phyloP scores from a whole-genome alignment of 108 stramenopile genomes.

The Cyclotella kingstonii region DNA sequence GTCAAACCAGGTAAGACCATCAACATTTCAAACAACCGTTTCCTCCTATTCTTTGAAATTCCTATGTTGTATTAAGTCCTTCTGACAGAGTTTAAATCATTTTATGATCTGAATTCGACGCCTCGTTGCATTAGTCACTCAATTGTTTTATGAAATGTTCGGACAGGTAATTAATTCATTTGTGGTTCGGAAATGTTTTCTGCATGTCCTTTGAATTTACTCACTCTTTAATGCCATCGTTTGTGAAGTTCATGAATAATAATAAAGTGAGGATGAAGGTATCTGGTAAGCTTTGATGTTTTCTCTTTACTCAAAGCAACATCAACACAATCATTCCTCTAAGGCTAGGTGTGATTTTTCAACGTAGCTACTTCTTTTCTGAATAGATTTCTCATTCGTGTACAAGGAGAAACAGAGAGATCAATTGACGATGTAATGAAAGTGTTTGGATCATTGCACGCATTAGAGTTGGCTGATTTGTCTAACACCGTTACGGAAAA shows the following conservation, averaged over 20 bases:
- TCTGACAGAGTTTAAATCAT: background rate
- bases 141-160: conserved; percentile 42
- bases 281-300: conserved; percentile 1
- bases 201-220: background rate
- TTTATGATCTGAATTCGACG: background rate
- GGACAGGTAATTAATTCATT: conserved; percentile 19
- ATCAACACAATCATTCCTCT: background rate
- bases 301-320: background rate
- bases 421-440: conserved; percentile 51
- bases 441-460: conserved; percentile 49
- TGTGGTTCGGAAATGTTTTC: background rate
- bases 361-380: conserved; percentile 47
- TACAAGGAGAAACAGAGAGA: conserved; percentile 51
- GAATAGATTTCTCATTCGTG: conserved; percentile 48
- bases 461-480: conserved; percentile 59
- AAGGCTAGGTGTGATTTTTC: too few relatives aligned
- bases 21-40: background rate
- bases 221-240: too few relatives aligned
- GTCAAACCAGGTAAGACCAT: conserved; percentile 58
- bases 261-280: conserved; percentile 45
- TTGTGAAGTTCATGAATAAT: conserved; percentile 34
- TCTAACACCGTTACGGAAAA: conserved; percentile 43
- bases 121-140: conserved; percentile 3
- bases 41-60: background rate
- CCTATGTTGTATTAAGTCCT: too few relatives aligned